Percentiles rank a stretch among this genome's conserved stretches.
phyloP scores from a whole-genome alignment of 495 filamentous ascomycete genomes.

The Daldinia bambusicola region DNA sequence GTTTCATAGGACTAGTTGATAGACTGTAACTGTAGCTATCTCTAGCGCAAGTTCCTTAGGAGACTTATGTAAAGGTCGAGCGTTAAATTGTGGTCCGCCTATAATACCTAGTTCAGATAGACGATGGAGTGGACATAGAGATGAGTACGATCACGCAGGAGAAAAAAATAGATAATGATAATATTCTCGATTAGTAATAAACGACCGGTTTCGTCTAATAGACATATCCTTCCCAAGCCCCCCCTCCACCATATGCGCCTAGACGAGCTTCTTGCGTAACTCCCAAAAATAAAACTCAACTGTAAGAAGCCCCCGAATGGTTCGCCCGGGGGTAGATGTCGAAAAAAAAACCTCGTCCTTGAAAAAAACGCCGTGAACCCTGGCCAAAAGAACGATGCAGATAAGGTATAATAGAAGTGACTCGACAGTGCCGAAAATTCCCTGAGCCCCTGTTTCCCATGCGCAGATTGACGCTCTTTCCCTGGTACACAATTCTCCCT shows the following conservation, averaged over 20 bases:
- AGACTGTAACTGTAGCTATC: too few relatives aligned
- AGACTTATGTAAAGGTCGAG: too few relatives aligned
- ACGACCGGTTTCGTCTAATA: constrained; percentile 38
- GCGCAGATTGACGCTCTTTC: constrained; percentile 24
- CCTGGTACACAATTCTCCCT: constrained; percentile 24
- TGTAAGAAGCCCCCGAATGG: constrained; percentile 15
- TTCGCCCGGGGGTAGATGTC: not conserved
- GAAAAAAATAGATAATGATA: constrained; percentile 1
- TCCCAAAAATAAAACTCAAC: constrained; percentile 18
- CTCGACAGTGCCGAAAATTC: not conserved
- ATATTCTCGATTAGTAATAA: constrained; percentile 16
- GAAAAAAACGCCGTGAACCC: constrained; percentile 9
- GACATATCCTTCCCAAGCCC: constrained; percentile 28
- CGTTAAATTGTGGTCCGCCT: too few relatives aligned
- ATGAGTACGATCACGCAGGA: not conserved
- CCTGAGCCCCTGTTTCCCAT: constrained; percentile 12
- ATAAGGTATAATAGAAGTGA: constrained; percentile 13
- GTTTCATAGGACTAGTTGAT: too few relatives aligned
- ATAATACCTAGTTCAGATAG: too few relatives aligned
- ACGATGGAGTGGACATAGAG: not conserved
- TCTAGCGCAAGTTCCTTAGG: too few relatives aligned
- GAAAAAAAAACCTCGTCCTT: not conserved
- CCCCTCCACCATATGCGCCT: constrained; percentile 27
- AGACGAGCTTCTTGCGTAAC: constrained; percentile 1
- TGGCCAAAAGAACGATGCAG: not conserved